phyloP scores from a whole-genome alignment of 139 green algal genomes.

The Ettlia oleoabundans region DNA sequence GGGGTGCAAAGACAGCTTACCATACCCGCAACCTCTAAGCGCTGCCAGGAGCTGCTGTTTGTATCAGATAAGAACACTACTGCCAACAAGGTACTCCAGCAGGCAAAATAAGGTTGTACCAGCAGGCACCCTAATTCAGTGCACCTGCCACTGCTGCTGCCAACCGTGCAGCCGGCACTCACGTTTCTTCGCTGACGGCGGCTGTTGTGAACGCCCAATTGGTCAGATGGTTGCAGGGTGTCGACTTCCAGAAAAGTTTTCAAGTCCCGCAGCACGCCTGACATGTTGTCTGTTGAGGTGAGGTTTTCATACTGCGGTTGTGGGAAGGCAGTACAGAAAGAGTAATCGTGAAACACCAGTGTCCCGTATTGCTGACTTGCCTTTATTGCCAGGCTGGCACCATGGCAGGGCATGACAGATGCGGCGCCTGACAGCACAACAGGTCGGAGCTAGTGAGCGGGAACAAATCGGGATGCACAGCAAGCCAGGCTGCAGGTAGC shows the following conservation, averaged over 20 bases:
- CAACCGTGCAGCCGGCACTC: neutral
- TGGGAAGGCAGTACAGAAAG: neutral
- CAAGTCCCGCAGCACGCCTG: conserved; percentile 6
- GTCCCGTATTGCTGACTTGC: too few species aligned
- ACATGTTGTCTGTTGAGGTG: neutral
- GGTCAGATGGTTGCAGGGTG: neutral
- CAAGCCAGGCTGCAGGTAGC: too few species aligned
- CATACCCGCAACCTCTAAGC: neutral
- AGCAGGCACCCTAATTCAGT: neutral
- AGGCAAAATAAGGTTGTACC: neutral
- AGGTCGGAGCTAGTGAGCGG: too few species aligned
- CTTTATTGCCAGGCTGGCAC: neutral
- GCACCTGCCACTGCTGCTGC: neutral
- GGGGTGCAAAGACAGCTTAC: too few species aligned
- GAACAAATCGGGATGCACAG: too few species aligned
- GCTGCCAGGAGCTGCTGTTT: too few species aligned
- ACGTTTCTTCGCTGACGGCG: conserved; percentile 15
- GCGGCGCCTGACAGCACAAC: too few species aligned
- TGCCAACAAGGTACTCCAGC: neutral
- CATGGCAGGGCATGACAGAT: neutral
- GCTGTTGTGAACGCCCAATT: conserved; percentile 11
- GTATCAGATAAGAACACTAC: too few species aligned
- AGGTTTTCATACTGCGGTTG: conserved; percentile 15
- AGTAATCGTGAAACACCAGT: neutral
- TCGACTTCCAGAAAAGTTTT: neutral